These are phyloP conservation scores for Mortierella sp. DNA, from an alignment of 371 early-diverging fungal genomes.

Conservation along the genomic window DNA sequence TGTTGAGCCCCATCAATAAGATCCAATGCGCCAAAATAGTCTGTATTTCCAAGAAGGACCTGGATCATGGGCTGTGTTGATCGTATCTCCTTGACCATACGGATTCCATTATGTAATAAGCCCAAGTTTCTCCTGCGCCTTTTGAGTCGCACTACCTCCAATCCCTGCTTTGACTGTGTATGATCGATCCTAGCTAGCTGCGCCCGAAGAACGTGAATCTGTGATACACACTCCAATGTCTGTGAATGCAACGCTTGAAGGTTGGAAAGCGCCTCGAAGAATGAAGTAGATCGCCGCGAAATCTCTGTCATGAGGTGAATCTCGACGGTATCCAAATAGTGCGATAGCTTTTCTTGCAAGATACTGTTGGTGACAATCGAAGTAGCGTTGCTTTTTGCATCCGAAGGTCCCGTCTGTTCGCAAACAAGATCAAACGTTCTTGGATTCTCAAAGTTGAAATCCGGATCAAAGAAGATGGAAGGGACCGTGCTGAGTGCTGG, in stretches of 20 bases:
- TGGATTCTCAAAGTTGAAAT: slow-evolving; percentile 89
- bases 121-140: slow-evolving; percentile 78
- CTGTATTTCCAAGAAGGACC: slow-evolving; percentile 76
- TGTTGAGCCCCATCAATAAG: slow-evolving; percentile 80
- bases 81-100: slow-evolving; percentile 75
- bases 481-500: slow-evolving; percentile 86
- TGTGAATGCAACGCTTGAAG: slow-evolving; percentile 90
- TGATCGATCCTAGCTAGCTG: slow-evolving; percentile 74
- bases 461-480: slow-evolving; percentile 82
- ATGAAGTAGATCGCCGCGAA: slow-evolving; percentile 87
- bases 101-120: slow-evolving; percentile 71
- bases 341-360: slow-evolving; percentile 89
- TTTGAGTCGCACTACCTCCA: slow-evolving; percentile 83
- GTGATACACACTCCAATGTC: slow-evolving; percentile 83
- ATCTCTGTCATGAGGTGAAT: slow-evolving; percentile 92
- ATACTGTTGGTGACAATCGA: slow-evolving; percentile 71
- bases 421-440: slow-evolving; percentile 87
- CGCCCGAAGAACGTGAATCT: slow-evolving; percentile 81
- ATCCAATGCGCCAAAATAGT: slow-evolving; percentile 89
- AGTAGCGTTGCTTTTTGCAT: slow-evolving; percentile 53
- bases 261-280: slow-evolving; percentile 92
- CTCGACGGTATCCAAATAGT: slow-evolving; percentile 92
- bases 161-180: slow-evolving; percentile 76
- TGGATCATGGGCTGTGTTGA: slow-evolving; percentile 86
- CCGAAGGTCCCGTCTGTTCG: slow-evolving; percentile 56